A percentile compares a stretch with the other conserved stretches of the same genome.
These are phyloP conservation scores for Exutisphaerella laricina DNA, from an alignment of 2,329 filamentous ascomycete species.

Conservation along the genomic window DNA sequence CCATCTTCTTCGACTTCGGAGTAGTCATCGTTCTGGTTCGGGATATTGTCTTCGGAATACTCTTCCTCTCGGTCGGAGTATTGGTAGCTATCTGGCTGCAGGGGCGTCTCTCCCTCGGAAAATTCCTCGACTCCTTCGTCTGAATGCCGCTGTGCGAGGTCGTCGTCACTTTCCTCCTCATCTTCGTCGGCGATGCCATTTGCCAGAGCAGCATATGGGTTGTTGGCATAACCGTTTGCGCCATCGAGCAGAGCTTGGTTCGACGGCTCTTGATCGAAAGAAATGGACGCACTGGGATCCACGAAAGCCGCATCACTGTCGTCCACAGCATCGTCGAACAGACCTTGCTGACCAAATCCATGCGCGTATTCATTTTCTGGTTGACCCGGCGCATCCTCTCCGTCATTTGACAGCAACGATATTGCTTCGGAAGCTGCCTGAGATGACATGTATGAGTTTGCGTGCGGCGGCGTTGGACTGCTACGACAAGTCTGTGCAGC, in stretches of 20 bases:
- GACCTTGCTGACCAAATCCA: not conserved
- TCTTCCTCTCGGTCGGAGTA: slow-evolving; percentile 13
- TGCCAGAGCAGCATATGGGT: slow-evolving; percentile 14
- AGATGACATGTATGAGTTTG: slow-evolving; percentile 17
- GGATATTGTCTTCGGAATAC: slow-evolving; percentile 17
- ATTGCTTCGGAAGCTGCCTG: slow-evolving; percentile 18
- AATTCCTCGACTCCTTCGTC: slow-evolving; percentile 9
- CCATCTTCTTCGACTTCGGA: slow-evolving; percentile 10
- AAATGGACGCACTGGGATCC: not conserved
- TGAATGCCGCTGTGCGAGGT: slow-evolving; percentile 7
- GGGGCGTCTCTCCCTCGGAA: slow-evolving; percentile 8
- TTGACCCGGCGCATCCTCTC: slow-evolving; percentile 5
- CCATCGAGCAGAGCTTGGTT: not conserved
- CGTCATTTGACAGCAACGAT: slow-evolving; percentile 22
- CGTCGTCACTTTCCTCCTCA: slow-evolving; percentile 15
- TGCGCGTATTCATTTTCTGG: not conserved
- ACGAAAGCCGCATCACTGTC: slow-evolving; percentile 3
- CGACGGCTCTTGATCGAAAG: slow-evolving; percentile 1
- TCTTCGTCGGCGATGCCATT: slow-evolving; percentile 5
- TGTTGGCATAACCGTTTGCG: slow-evolving; percentile 13
- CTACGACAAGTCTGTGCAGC: slow-evolving; percentile 6
- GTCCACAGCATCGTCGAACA: slow-evolving; percentile 4
- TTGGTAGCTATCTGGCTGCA: slow-evolving; percentile 16
- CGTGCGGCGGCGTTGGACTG: slow-evolving; percentile 9
- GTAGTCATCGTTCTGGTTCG: not conserved